Evolutionary conservation across 192 early-diverging fungal species (phyloP).

Genomic region (Coemansia sp.): DNA sequence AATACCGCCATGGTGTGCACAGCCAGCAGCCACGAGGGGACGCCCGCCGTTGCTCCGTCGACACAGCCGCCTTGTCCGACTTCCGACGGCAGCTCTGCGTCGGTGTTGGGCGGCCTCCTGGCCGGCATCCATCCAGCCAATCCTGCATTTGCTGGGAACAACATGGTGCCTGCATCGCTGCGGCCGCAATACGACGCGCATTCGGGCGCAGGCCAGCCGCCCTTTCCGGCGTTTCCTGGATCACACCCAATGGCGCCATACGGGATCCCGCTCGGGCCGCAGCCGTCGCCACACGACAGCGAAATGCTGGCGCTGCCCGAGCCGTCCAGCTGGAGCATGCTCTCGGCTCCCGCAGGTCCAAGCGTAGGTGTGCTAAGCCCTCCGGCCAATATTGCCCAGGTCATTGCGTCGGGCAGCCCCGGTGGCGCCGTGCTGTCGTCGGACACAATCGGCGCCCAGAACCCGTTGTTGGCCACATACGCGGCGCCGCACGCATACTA

Average conservation of each 20-base stretch:
- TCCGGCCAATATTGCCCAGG: constrained; percentile 1
- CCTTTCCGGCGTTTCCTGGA: background rate
- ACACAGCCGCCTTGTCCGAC: too few species aligned
- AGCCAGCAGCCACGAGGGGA: background rate
- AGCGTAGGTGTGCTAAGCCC: constrained; percentile 4
- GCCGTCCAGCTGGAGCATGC: background rate
- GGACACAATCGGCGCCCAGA: background rate
- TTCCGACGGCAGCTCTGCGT: background rate
- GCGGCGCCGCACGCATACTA: background rate
- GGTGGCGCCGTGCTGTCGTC: background rate
- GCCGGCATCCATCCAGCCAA: background rate
- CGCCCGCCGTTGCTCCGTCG: too few species aligned
- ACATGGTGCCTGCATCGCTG: background rate
- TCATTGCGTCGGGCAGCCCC: background rate
- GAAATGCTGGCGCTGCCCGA: background rate
- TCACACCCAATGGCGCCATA: background rate
- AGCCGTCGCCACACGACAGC: background rate
- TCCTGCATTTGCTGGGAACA: background rate
- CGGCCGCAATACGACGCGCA: background rate
- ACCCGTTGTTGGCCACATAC: background rate
- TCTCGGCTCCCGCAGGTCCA: background rate
- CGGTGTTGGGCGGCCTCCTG: background rate
- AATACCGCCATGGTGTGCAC: background rate
- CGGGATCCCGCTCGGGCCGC: background rate
- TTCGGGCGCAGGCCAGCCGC: background rate